Base-by-base conservation (phyloP, 2,329 filamentous ascomycete species). In the Aspergillus alliaceus region DNA sequence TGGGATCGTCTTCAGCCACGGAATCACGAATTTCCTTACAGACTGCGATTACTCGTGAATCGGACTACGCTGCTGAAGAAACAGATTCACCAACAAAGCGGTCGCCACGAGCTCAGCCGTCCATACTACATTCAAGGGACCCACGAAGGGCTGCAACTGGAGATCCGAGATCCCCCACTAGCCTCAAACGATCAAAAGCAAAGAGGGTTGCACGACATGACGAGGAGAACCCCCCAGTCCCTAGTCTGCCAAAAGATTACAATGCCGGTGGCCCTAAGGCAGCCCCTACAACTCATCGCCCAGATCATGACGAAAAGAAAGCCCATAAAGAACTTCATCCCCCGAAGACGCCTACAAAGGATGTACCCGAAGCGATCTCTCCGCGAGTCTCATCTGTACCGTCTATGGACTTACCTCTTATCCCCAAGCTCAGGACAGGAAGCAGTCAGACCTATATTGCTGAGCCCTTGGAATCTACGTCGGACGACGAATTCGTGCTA, bases 371-470 rank as follows among this genome's bases (percentile, higher is more conserved):
- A 53, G 63, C 67, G 35, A 71, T 72, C 44, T 70, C 69, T 6
- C 72, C 75, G 18, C 71, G 75, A 39, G 60, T 78, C n/a, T 79
- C 78, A n/a, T 78, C 77, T 29, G 75, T 77, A 14, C 78, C 78
- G n/a, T 80, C 77, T 2, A 69, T 73, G 61, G 70, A 76, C 47
- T 72, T 80, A 29, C 78, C 78, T 7, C 70, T 67, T 24, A 79
- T 80, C 47, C 74, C 73, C 5, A 79, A 77, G 61, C 64, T 79
- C 25, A 69, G 78, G 37, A 71, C 70, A 51, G 62, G 69, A 15
- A 76, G 72, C 55, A 77, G 71, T 44, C 69, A 70, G 51, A 72
- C 67, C 25, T 69, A 69, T 50, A 51, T 72, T 32, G 65, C 69
- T 2, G 63, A 69, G 7, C 57, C 65, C 2, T 62, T 65, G 11